Percentiles rank a stretch among this genome's conserved stretches.
Evolutionary conservation across 2,329 filamentous ascomycete genomes (phyloP).

Genomic region (Hypoxylon rubiginosum): DNA sequence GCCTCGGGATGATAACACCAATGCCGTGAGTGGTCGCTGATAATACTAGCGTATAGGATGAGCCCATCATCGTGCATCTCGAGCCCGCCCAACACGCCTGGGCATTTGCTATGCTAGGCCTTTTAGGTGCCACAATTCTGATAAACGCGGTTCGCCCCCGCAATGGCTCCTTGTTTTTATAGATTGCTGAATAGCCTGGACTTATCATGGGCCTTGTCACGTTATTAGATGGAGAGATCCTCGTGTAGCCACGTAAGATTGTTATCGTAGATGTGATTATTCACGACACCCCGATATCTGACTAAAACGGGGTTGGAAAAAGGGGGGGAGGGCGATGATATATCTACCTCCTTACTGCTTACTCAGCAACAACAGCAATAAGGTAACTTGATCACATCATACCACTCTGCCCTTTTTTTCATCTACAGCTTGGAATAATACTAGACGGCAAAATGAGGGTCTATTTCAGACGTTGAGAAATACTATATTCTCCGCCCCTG

Average conservation of each 20-base stretch:
- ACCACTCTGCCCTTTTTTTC: too few species aligned
- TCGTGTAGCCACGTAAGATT: conserved; percentile 9
- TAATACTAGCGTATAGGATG: conserved; percentile 41
- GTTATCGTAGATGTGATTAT: conserved; percentile 22
- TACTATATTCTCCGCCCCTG: too few species aligned
- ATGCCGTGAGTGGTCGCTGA: conserved; percentile 42
- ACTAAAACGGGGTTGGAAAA: conserved; percentile 17
- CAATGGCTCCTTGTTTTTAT: conserved; percentile 18
- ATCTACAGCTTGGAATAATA: too few species aligned
- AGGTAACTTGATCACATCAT: too few species aligned
- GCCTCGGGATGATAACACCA: conserved; percentile 40
- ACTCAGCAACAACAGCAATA: too few species aligned
- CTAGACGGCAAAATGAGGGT: too few species aligned
- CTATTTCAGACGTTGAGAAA: too few species aligned
- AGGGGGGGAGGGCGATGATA: neutral
- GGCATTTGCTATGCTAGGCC: neutral
- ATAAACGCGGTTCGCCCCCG: conserved; percentile 33
- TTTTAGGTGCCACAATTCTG: conserved; percentile 21
- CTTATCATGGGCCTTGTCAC: conserved; percentile 8
- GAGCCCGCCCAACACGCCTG: conserved; percentile 12
- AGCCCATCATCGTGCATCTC: conserved; percentile 30
- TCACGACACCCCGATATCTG: conserved; percentile 27
- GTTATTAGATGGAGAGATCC: conserved; percentile 10
- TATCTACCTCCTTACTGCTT: too few species aligned
- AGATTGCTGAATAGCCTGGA: conserved; percentile 12